Base-by-base conservation (phyloP, 2,329 filamentous ascomycete species). In the Arthrobotrys entomopaga region DNA sequence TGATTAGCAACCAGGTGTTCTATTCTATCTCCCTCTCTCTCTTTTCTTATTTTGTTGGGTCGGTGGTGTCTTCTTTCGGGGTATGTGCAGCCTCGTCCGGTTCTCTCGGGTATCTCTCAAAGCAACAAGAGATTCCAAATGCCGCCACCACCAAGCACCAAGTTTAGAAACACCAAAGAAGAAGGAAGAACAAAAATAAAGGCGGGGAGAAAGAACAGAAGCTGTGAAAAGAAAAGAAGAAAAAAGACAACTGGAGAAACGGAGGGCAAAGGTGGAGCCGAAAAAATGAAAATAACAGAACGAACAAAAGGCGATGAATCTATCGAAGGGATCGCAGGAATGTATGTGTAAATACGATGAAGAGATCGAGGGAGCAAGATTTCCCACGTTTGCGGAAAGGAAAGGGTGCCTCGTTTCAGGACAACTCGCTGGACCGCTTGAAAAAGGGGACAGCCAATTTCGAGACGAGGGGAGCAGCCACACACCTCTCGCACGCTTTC, bases 361-460 rank as follows among this genome's bases (percentile, higher is more conserved):
- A 60, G 29, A 46, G 63, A 74, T 74, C 63, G 56, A 61, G 49
- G 49, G 52, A 67, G 60, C 48, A 26, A 43, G 34, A 66, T 57
- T 22, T 11, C 46, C 69, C 69, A 67, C 71, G 65, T 75, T 75
- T 70, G 71, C 64, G 64, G 65, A 75, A n/a, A 75, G 67, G 59
- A 70, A 64, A 50, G 64, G 71, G 50, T 60, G 48, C 63, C 58
- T 75, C 71, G 71, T 75, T 75, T 75, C 65, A 75, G 71, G 71
- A 75, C 63, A 70, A 70, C 65, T 69, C 40, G 61, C 59, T 59
- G 26, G 65, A 49, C 64, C 53, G 48, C 57, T 34, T 16, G 58
- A 60, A 70, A 64, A 75, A 75, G 63, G 71, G 65, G 71, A 69
- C 57, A 63, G 52, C 46, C 71, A 69, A 70, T 75, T 69, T 69